phyloP scores from a whole-genome alignment of 1,284 basidiomycete species.

The Puccinia horiana region DNA sequence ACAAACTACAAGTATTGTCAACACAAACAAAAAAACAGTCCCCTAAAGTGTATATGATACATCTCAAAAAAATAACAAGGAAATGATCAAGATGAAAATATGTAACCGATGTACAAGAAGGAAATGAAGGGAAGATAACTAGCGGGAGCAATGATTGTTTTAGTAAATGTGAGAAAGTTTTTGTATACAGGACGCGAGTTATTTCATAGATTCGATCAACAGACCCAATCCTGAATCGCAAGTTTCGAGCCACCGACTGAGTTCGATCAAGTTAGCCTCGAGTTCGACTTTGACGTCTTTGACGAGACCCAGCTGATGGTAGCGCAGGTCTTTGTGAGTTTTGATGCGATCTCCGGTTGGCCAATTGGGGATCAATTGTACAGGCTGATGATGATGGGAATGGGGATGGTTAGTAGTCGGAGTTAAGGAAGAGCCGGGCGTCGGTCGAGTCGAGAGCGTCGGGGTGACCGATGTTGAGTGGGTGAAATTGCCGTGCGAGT shows the following conservation, averaged over 20 bases:
- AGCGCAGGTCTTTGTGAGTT: not conserved
- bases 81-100: no score
- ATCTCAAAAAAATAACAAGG: no score
- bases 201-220: constrained; percentile 40
- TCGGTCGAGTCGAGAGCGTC: not conserved
- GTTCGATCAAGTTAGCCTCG: constrained; percentile 18
- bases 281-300: constrained; percentile 31
- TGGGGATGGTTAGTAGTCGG: not conserved
- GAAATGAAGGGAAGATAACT: no score
- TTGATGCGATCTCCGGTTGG: constrained; percentile 29
- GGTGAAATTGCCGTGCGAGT: not conserved
- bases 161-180: no score
- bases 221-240: constrained; percentile 29
- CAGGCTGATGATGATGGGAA: not conserved
- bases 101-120: no score
- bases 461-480: not conserved
- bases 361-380: constrained; percentile 15
- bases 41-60: no score
- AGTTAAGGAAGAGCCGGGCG: not conserved
- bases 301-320: not conserved
- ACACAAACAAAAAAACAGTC: no score
- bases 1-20: no score
- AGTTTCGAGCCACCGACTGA: constrained; percentile 36
- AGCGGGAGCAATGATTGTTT: no score
- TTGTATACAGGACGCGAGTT: no score